phyloP scores from a whole-genome alignment of 441 rosid species.

The Erodium trifolium region DNA sequence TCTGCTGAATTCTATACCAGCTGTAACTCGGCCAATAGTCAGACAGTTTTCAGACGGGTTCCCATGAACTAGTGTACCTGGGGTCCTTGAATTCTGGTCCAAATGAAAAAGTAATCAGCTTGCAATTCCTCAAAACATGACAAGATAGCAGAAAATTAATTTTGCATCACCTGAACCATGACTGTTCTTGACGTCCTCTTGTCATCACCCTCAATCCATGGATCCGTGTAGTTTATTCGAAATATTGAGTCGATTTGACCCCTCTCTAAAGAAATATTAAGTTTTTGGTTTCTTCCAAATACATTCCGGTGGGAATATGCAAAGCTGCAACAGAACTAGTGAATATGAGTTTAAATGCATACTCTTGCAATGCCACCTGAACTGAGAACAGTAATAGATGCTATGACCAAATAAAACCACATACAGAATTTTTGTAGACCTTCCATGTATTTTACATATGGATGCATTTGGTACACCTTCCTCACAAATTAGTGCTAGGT shows the following conservation, averaged over 20 bases:
- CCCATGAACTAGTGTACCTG: conserved; percentile 85
- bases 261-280: conserved; percentile 78
- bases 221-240: conserved; percentile 87
- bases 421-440: not conserved
- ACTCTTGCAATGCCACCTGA: not conserved
- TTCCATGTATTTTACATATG: not conserved
- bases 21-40: conserved; percentile 69
- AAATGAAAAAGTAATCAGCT: conserved; percentile 21
- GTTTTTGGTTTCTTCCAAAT: conserved; percentile 85
- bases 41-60: conserved; percentile 56
- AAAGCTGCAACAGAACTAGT: conserved; percentile 51
- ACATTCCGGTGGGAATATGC: conserved; percentile 93
- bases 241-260: conserved; percentile 91
- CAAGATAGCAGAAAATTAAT: not conserved
- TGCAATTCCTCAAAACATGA: not conserved
- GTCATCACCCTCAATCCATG: conserved; percentile 96
- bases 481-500: too few relatives aligned
- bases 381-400: not conserved
- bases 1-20: conserved; percentile 81
- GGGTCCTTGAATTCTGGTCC: conserved; percentile 75
- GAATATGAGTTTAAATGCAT: conserved; percentile 14
- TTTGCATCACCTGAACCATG: conserved; percentile 63
- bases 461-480: not conserved
- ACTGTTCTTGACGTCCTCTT: conserved; percentile 81
- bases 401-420: not conserved